Percentiles rank a stretch among this genome's conserved stretches.
Conservation (phyloP, 2,329 filamentous ascomycete genomes). For the Fusarium continuum region DNA sequence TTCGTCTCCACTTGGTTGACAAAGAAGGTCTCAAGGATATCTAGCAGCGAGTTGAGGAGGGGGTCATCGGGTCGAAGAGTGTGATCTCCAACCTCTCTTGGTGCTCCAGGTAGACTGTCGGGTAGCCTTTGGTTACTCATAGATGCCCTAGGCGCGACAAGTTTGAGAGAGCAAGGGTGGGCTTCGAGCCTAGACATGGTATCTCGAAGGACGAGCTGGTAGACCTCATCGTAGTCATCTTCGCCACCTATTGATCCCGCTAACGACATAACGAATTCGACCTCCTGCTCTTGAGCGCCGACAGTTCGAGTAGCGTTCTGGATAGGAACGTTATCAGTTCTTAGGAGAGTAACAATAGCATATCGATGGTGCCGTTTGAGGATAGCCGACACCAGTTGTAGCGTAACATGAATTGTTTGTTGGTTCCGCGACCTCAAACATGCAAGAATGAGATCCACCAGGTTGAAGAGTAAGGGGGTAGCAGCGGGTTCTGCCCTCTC, state of each 20-base stretch:
- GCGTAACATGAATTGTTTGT: constrained; percentile 88
- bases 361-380: constrained; percentile 89
- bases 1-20: constrained; percentile 93
- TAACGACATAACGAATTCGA: constrained; percentile 75
- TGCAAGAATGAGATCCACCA: constrained; percentile 88
- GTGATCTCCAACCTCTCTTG: constrained; percentile 68
- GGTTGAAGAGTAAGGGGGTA: constrained; percentile 89
- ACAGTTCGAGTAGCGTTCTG: constrained; percentile 69
- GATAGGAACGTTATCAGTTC: constrained; percentile 67
- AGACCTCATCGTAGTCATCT: constrained; percentile 76
- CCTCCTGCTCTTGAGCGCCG: constrained; percentile 78
- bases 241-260: constrained; percentile 75
- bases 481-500: constrained; percentile 76
- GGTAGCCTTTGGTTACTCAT: constrained; percentile 66
- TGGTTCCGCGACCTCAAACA: constrained; percentile 85
- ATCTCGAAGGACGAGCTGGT: constrained; percentile 77
- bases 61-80: constrained; percentile 70
- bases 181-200: constrained; percentile 73
- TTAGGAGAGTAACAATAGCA: constrained; percentile 79
- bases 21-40: constrained; percentile 82
- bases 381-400: constrained; percentile 87
- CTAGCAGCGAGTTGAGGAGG: constrained; percentile 71
- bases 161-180: constrained; percentile 75
- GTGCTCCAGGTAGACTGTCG: constrained; percentile 66
- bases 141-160: constrained; percentile 70